Conservation (phyloP, 441 rosid genomes). For the Geranium incanum region DNA sequence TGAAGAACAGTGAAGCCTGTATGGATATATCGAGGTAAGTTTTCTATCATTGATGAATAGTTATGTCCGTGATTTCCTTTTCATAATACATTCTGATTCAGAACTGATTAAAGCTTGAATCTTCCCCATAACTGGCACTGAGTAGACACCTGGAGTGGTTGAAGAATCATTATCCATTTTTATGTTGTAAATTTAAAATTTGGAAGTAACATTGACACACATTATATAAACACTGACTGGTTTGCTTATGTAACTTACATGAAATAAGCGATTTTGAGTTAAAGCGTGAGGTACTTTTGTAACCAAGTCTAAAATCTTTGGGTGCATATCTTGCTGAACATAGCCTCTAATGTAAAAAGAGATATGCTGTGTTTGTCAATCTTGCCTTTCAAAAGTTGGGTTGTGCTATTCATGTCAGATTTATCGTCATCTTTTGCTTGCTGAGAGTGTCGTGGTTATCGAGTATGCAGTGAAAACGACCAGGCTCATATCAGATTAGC, state of each 20-base stretch:
- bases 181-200: background rate
- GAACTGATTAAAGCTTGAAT: background rate
- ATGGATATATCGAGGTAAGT: slow-evolving; percentile 48
- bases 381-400: background rate
- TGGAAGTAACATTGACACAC: background rate
- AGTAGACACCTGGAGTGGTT: background rate
- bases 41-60: slow-evolving; percentile 11
- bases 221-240: background rate
- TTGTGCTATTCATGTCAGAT: slow-evolving; percentile 2
- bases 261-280: background rate
- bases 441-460: slow-evolving; percentile 2
- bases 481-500: slow-evolving; percentile 54
- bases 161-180: background rate
- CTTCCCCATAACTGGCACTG: background rate
- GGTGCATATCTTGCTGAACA: background rate
- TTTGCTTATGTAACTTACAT: no score
- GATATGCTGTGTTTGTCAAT: background rate
- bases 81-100: background rate
- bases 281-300: background rate
- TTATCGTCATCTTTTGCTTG: slow-evolving; percentile 12
- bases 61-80: background rate
- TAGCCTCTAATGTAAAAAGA: background rate
- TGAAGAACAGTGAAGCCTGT: slow-evolving; percentile 37
- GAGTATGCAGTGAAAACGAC: slow-evolving; percentile 47
- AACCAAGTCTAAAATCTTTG: background rate